Evolutionary conservation across 2,329 filamentous ascomycete species (phyloP), one percentile per base, ranked within the genome.

Genomic region (Fusarium sulawesiense): DNA sequence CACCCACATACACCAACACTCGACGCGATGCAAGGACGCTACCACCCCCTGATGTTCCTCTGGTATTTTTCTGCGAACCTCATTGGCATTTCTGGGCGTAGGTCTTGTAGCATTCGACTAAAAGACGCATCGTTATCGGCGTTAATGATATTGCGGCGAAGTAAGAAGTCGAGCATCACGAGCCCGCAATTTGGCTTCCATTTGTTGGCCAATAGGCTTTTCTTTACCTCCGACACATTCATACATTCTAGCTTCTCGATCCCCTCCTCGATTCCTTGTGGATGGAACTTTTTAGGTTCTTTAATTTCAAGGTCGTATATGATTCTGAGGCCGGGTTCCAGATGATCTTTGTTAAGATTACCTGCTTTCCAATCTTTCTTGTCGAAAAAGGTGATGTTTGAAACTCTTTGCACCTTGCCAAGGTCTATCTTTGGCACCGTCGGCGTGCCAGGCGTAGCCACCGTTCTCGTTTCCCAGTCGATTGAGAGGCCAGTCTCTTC

Each of bases 111-210:
- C 37, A 80, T 69, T 5, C 66, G 47, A 3, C 57, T 58, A 20
- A 73, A 74, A 7, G 67, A 63, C 23, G 63, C 67, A 40, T 77
- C 75, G 7, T 77, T 73, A 3, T 57, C 62, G 10, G 66, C 68
- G 13, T 50, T 68, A 42, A 80, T 61, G 34, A 76, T 73, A 7
- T 73, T 70, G 57, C 76, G 76, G 20, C 78, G 76, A 14, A 78
- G 59, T 41, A 81, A 60, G 51, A 80, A 81, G 46, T 80, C 78
- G 25, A 81, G 68, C 76, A 80, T 80, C n/a, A 80, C 78, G 8
- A 81, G 66, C n/a, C 75, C 80, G 48, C 78, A 80, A 54, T 80
- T 81, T n/a, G 79, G 79, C 70, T 81, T 81, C 80, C 80, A 81
- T 29, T 57, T 56, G 11, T 66, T 55, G 7, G 56, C 57, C 20